These are phyloP conservation scores for Vitis rupestris DNA, from an alignment of 164 flowering plant genomes.

Conservation along the genomic window DNA sequence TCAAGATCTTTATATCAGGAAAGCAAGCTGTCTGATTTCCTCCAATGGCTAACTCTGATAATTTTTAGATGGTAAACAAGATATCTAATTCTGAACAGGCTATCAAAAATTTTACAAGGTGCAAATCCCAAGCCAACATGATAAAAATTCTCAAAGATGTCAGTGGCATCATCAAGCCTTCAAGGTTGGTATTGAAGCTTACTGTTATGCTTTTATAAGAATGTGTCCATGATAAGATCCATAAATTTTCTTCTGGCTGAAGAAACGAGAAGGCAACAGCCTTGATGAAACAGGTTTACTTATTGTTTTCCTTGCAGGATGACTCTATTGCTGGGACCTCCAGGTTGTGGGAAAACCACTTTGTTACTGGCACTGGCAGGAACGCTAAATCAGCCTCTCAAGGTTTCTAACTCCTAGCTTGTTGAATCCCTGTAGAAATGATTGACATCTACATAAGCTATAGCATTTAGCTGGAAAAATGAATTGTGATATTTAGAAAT, in stretches of 20 bases:
- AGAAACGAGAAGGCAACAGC: too few species aligned
- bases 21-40: not conserved
- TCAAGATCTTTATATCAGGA: not conserved
- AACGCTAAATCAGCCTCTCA: not conserved
- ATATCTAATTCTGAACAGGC: not conserved
- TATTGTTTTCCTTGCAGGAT: constrained; percentile 3
- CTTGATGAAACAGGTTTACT: too few species aligned
- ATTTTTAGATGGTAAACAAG: not conserved
- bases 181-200: constrained; percentile 6
- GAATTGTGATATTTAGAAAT: too few species aligned
- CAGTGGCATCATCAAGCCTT: constrained; percentile 19
- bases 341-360: constrained; percentile 20
- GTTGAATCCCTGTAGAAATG: too few species aligned
- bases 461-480: too few species aligned
- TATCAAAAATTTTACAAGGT: not conserved
- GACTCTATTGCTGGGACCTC: constrained; percentile 22
- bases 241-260: not conserved
- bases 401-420: not conserved
- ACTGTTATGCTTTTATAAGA: too few species aligned
- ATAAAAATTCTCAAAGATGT: constrained; percentile 15
- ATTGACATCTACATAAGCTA: too few species aligned
- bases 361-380: constrained; percentile 16
- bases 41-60: not conserved
- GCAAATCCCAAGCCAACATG: not conserved
- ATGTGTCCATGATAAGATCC: too few species aligned